Evolutionary conservation across 768 basidiomycete genomes (phyloP), one percentile per base, ranked within the genome.

Genomic region (Amyloporia xantha): DNA sequence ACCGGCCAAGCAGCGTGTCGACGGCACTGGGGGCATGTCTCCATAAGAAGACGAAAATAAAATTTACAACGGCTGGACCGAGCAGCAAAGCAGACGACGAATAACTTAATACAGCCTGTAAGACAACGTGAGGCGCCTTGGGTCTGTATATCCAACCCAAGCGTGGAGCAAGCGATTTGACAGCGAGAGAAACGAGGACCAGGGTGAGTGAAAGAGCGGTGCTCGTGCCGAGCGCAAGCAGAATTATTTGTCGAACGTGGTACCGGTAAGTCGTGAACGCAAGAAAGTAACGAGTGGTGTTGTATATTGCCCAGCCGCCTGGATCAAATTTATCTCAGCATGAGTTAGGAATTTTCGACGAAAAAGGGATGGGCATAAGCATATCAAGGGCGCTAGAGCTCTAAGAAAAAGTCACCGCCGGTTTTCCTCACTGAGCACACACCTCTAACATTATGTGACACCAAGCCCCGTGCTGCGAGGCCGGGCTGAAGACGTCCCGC

Each of bases 281-380:
- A 10, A 86, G 57, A 56, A 75, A 81, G 60, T 88, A 90, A 38
- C 85, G 81, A 45, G 79, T 62, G 5, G 76, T 70, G 52, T 74
- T 82, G 61, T 84, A 88, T 6, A 70, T 59, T 23, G 78, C 74
- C 82, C 84, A 89, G n/a, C n/a, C n/a, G n/a, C n/a, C n/a, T n/a
- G 38, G 38, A 7, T 40, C 38, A 40, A 19, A 7, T 15, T 7
- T 15, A 41, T 41, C 11, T 41, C 21, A 17, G 39, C 6, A 7
- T 41, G 19, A 17, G 39, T n/a, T n/a, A 15, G 9, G 15, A 15
- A 33, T 15, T n/a, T n/a, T n/a, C n/a, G n/a, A n/a, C n/a, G n/a
- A n/a, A n/a, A n/a, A n/a, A n/a, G n/a, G n/a, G n/a, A n/a, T n/a
- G n/a, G n/a, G n/a, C n/a, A n/a, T n/a, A n/a, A n/a, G n/a, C n/a